phyloP scores from a whole-genome alignment of 2,329 filamentous ascomycete genomes.

The Paracoccidioides brasiliensis region DNA sequence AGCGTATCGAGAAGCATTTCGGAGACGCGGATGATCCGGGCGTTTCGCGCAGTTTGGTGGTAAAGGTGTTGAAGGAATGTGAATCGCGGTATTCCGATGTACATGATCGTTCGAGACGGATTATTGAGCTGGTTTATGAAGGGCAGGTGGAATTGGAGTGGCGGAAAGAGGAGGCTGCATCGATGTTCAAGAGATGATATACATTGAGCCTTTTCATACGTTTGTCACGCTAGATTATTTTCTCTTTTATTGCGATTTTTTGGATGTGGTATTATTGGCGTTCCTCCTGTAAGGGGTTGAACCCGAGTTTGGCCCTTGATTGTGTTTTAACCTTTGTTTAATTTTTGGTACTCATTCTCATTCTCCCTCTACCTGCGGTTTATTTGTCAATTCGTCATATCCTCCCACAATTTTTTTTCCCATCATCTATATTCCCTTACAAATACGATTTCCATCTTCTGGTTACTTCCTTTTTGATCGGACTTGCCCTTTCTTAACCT shows the following conservation, averaged over 20 bases:
- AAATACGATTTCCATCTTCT: neutral
- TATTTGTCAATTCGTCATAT: neutral
- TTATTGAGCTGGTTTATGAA: conserved; percentile 35
- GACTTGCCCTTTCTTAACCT: neutral
- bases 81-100: conserved; percentile 43
- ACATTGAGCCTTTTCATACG: neutral
- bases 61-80: conserved; percentile 48
- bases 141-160: conserved; percentile 35
- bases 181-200: conserved; percentile 29
- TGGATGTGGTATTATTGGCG: neutral
- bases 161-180: conserved; percentile 33
- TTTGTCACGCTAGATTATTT: neutral
- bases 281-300: neutral
- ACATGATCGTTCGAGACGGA: conserved; percentile 36
- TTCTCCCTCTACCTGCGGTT: neutral
- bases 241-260: neutral
- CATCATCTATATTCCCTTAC: neutral
- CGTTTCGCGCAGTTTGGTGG: conserved; percentile 46
- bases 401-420: neutral
- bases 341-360: neutral
- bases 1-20: conserved; percentile 95
- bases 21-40: conserved; percentile 69
- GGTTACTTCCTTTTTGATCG: neutral
- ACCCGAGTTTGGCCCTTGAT: neutral
- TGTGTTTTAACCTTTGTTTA: neutral